phyloP scores from a whole-genome alignment of 2,329 filamentous ascomycete species.

The Waltergamsia citrina region DNA sequence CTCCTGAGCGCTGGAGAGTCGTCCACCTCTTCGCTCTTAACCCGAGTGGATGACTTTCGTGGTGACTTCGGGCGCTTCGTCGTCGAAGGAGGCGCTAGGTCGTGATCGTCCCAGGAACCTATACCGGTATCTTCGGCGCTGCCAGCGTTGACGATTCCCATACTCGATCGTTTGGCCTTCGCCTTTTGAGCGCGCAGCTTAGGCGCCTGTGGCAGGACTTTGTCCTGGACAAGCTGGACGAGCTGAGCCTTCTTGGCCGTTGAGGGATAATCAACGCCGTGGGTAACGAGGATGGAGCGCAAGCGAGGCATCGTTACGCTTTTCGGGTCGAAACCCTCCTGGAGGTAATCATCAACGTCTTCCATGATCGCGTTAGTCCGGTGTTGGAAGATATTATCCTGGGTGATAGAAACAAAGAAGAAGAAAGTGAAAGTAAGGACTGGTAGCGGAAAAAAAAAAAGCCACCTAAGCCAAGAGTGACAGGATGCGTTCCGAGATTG shows the following conservation, averaged over 20 bases:
- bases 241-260: constrained; percentile 89
- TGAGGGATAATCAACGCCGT: constrained; percentile 77
- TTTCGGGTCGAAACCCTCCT: constrained; percentile 76
- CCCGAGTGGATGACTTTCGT: constrained; percentile 31
- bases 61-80: constrained; percentile 44
- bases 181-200: constrained; percentile 68
- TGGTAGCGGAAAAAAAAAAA: neutral
- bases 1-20: constrained; percentile 27
- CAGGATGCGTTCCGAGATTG: neutral
- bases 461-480: neutral
- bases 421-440: neutral
- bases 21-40: constrained; percentile 44
- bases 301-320: constrained; percentile 79
- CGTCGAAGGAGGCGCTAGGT: constrained; percentile 37
- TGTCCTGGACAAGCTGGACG: constrained; percentile 70
- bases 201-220: constrained; percentile 69
- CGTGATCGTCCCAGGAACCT: constrained; percentile 53
- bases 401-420: constrained; percentile 3
- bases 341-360: constrained; percentile 73
- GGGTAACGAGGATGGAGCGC: constrained; percentile 82
- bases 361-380: constrained; percentile 36
- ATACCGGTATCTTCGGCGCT: constrained; percentile 59
- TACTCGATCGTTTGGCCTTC: constrained; percentile 75
- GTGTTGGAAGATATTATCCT: constrained; percentile 6
- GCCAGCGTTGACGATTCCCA: constrained; percentile 65